A percentile compares a stretch with the other conserved stretches of the same genome.
These are phyloP conservation scores for Waitea zeae DNA, from an alignment of 1,284 basidiomycete species.

Conservation along the genomic window DNA sequence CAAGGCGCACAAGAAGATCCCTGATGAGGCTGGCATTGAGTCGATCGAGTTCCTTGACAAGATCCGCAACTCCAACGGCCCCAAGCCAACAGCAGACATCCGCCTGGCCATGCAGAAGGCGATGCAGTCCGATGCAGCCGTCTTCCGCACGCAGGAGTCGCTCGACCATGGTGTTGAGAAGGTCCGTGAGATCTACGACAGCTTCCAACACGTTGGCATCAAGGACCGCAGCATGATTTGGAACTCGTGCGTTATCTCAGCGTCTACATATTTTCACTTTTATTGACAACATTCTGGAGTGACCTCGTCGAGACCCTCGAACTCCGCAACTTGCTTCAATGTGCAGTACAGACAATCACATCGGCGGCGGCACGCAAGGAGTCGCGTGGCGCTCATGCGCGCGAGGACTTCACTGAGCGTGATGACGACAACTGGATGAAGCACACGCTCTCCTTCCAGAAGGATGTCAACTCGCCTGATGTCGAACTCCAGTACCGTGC, in stretches of 20 bases:
- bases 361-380: constrained; percentile 94
- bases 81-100: constrained; percentile 79
- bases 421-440: constrained; percentile 92
- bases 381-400: constrained; percentile 93
- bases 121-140: constrained; percentile 90
- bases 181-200: constrained; percentile 75
- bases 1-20: constrained; percentile 81
- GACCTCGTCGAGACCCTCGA: constrained; percentile 96
- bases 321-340: constrained; percentile 89
- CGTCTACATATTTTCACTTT: neutral
- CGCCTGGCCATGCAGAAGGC: constrained; percentile 96
- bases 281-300: constrained; percentile 18
- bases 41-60: constrained; percentile 85
- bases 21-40: constrained; percentile 76
- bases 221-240: constrained; percentile 99
- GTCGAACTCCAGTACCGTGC: constrained; percentile 83
- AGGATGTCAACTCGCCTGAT: constrained; percentile 53
- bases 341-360: constrained; percentile 90
- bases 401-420: constrained; percentile 91
- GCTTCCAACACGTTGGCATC: constrained; percentile 83
- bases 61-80: constrained; percentile 72
- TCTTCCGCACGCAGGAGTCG: constrained; percentile 80
- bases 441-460: constrained; percentile 82
- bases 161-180: constrained; percentile 88
- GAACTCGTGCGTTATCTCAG: constrained; percentile 60